phyloP scores from a whole-genome alignment of 2,329 filamentous ascomycete genomes.

The Calycina herbarum region DNA sequence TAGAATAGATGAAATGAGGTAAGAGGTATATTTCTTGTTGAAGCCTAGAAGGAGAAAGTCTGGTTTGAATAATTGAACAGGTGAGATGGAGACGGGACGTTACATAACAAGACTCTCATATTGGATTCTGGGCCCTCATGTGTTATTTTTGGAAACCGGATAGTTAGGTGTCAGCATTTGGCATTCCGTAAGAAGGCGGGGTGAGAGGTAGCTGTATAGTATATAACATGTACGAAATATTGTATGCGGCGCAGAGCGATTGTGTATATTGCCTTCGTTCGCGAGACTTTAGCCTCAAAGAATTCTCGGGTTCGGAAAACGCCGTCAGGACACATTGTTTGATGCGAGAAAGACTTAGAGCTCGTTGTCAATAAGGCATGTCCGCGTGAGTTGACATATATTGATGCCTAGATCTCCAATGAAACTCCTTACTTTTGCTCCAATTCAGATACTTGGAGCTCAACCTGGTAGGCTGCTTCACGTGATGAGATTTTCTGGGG shows the following conservation, averaged over 20 bases:
- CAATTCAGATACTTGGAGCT: too few species aligned
- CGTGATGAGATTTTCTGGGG: too few species aligned
- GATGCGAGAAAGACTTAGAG: too few species aligned
- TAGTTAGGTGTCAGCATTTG: not conserved
- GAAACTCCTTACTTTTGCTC: too few species aligned
- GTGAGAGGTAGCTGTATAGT: not conserved
- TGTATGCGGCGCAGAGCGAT: not conserved
- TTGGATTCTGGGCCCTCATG: not conserved
- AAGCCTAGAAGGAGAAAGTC: not conserved
- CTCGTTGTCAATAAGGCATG: too few species aligned
- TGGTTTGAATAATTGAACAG: not conserved
- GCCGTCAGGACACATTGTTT: too few species aligned
- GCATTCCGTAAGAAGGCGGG: too few species aligned
- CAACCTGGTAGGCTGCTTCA: too few species aligned
- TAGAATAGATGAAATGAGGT: conserved; percentile 1
- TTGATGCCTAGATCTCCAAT: too few species aligned
- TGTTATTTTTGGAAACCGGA: conserved; percentile 1
- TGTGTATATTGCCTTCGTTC: not conserved
- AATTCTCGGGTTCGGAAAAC: too few species aligned
- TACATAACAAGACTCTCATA: not conserved
- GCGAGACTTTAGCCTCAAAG: not conserved
- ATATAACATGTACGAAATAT: not conserved
- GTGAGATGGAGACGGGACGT: not conserved
- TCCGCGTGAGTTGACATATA: too few species aligned
- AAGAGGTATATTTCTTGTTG: not conserved